These are phyloP conservation scores for Fusarium concolor DNA, from an alignment of 2,329 filamentous ascomycete genomes.

Conservation along the genomic window DNA sequence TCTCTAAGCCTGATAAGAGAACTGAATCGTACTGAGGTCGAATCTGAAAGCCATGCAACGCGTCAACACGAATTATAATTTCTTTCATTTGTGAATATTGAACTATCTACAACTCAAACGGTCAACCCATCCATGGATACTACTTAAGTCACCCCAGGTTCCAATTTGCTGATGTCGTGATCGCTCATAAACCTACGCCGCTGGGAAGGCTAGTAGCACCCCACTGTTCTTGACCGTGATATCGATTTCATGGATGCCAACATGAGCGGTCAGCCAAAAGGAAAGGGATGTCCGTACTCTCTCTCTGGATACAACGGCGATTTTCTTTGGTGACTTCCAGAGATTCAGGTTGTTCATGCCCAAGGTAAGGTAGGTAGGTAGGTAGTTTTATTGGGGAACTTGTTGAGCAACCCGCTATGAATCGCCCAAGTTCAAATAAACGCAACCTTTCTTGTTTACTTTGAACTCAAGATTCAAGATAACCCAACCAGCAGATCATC, in stretches of 20 bases:
- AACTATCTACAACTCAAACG: not conserved
- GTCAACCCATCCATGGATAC: no score
- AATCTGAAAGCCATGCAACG: not conserved
- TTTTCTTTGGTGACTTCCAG: not conserved
- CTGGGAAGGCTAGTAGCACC: slow-evolving; percentile 15
- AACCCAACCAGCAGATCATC: slow-evolving; percentile 10
- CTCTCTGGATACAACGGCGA: not conserved
- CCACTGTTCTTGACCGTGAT: slow-evolving; percentile 27
- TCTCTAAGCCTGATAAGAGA: not conserved
- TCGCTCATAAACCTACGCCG: slow-evolving; percentile 20
- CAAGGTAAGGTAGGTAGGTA: no score
- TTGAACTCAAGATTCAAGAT: not conserved
- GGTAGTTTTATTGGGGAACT: not conserved
- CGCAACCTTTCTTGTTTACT: slow-evolving; percentile 4
- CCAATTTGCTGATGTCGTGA: slow-evolving; percentile 14
- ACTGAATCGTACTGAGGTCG: no score
- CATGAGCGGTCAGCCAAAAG: slow-evolving; percentile 26
- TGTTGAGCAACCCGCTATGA: not conserved
- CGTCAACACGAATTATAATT: not conserved
- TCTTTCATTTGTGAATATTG: not conserved
- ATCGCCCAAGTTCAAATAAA: slow-evolving; percentile 1
- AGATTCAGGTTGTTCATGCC: not conserved
- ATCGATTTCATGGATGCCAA: slow-evolving; percentile 10
- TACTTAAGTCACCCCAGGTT: not conserved
- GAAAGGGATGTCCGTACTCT: not conserved